Evolutionary conservation across 257 asterid genomes (phyloP), one percentile per base, ranked within the genome.

Genomic region (Petunia secreta): DNA sequence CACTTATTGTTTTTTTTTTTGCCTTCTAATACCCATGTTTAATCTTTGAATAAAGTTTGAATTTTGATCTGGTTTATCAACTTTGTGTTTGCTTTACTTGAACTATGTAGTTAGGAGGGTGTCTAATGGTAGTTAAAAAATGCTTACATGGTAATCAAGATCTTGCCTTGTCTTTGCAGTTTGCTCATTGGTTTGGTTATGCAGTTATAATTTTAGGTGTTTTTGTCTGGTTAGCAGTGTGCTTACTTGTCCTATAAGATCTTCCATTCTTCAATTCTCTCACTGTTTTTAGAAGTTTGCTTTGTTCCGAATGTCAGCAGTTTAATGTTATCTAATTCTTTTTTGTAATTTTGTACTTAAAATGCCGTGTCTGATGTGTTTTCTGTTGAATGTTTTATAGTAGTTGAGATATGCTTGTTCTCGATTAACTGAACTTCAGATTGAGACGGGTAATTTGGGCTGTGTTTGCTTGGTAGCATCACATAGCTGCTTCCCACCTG

Each of bases 221-320:
- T 64, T 34, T 65, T 38, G 40, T 41, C 75, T 67, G 54, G 15
- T 40, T 67, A 41, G 13, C 75, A 5, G 38, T 44, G 38, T 55
- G 62, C 34, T 16, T 68, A 44, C 40, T 68, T 43, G n/a, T 44
- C 43, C 75, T 14, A 41, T 67, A 67, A 67, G 14, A 57, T n/a
- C 63, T n/a, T 58, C 37, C 37, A 43, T n/a, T 41, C 75, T n/a
- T 68, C 75, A 39, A 39, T 64, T 64, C 73, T 64, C 50, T 64
- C 34, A 39, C 39, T 64, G 73, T 64, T 68, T 1, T 68, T 68
- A 43, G 50, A 39, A 25, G 11, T 68, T 15, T 65, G 34, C 38
- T 41, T 67, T 63, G 69, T 16, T 38, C 44, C 41, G 4, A 44
- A 43, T 67, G 9, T 10, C 53, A 67, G 38, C 13, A 67, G 55